Percentiles rank a stretch among this genome's conserved stretches.
phyloP scores from a whole-genome alignment of 768 basidiomycete genomes.

The Termitomyces eurrhizus region DNA sequence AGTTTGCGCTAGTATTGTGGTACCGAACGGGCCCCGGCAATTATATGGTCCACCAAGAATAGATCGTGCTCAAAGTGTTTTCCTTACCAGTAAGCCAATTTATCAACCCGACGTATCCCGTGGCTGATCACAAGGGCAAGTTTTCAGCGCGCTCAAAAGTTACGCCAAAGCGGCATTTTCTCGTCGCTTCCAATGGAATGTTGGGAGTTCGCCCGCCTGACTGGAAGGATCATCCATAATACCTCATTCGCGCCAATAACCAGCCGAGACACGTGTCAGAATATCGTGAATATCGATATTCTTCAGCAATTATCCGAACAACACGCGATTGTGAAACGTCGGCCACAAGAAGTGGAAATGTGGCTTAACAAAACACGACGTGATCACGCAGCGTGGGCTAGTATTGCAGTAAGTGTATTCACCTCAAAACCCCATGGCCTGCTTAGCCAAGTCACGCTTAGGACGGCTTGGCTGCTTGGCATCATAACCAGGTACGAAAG shows the following conservation, averaged over 20 bases:
- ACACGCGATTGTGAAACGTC: slow-evolving; percentile 18
- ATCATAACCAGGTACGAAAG: slow-evolving; percentile 26
- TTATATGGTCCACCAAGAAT: slow-evolving; percentile 18
- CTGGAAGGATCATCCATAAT: slow-evolving; percentile 17
- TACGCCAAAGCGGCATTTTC: slow-evolving; percentile 8
- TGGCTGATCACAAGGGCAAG: neutral
- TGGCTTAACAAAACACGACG: slow-evolving; percentile 28
- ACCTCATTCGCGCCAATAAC: slow-evolving; percentile 19
- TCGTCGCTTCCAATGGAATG: slow-evolving; percentile 12
- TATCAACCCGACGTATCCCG: neutral
- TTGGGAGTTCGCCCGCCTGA: slow-evolving; percentile 17
- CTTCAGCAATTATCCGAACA: slow-evolving; percentile 22
- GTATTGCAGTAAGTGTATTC: slow-evolving; percentile 19
- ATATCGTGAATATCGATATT: slow-evolving; percentile 15
- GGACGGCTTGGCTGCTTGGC: slow-evolving; percentile 27
- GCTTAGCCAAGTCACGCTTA: slow-evolving; percentile 14
- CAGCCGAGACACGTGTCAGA: slow-evolving; percentile 16
- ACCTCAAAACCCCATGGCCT: neutral
- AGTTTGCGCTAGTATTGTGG: slow-evolving; percentile 16
- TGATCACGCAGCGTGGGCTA: slow-evolving; percentile 24
- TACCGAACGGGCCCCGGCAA: slow-evolving; percentile 14
- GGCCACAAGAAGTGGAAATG: slow-evolving; percentile 19
- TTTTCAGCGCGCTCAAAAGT: slow-evolving; percentile 14
- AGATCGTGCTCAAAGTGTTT: slow-evolving; percentile 20
- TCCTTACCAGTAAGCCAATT: slow-evolving; percentile 14